These are phyloP conservation scores for Diaporthe longicolla DNA, from an alignment of 2,329 filamentous ascomycete species.

Conservation along the genomic window DNA sequence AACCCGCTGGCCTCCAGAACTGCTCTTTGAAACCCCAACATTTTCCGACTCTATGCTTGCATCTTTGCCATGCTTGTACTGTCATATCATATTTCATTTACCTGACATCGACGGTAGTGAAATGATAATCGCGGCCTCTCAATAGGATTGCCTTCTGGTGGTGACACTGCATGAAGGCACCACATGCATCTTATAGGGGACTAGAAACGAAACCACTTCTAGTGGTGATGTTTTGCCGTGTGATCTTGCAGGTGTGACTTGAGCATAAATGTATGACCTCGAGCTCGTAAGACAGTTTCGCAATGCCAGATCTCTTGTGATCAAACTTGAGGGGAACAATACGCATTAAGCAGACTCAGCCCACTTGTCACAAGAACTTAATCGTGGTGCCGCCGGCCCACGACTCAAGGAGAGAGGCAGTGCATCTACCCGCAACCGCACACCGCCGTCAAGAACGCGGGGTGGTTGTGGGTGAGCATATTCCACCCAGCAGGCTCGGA, in stretches of 20 bases:
- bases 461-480: no score
- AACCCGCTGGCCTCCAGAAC: background rate
- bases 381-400: background rate
- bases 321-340: background rate
- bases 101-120: background rate
- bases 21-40: background rate
- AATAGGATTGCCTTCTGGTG: background rate
- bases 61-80: background rate
- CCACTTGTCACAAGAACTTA: background rate
- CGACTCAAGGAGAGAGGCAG: slow-evolving; percentile 12
- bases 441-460: background rate
- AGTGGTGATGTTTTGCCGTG: background rate
- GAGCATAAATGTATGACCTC: background rate
- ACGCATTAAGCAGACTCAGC: background rate
- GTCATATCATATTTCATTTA: background rate
- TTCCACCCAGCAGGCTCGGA: background rate
- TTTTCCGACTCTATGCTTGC: background rate
- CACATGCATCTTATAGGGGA: no score
- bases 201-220: no score
- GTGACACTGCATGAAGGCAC: no score
- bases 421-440: slow-evolving; percentile 8
- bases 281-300: background rate
- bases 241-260: background rate
- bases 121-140: background rate
- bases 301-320: background rate